Conservation (phyloP, 164 flowering plant species). For the Liriodendron chinense region DNA sequence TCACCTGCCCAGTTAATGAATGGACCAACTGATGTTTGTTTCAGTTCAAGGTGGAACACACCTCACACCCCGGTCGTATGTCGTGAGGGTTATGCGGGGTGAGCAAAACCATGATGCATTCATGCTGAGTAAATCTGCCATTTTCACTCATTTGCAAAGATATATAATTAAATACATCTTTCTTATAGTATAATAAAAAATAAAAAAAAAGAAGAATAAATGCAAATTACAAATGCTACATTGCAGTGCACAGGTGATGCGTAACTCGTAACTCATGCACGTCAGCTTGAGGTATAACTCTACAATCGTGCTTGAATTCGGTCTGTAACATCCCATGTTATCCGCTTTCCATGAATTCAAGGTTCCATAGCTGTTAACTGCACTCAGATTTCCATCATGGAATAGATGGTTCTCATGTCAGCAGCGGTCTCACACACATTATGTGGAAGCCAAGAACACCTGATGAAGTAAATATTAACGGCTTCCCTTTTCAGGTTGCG, state of each 20-base stretch:
- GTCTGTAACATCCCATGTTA: background rate
- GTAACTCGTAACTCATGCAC: too few relatives aligned
- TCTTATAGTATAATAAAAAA: background rate
- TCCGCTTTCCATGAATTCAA: background rate
- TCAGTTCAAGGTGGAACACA: too few relatives aligned
- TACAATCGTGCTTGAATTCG: background rate
- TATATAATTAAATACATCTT: background rate
- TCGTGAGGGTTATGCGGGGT: too few relatives aligned
- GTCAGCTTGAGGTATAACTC: background rate
- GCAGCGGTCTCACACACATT: background rate
- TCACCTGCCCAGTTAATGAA: background rate
- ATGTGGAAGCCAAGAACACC: background rate
- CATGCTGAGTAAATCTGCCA: background rate
- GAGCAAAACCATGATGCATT: background rate
- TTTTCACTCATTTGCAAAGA: slow-evolving; percentile 2
- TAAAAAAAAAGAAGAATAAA: background rate
- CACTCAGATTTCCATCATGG: background rate
- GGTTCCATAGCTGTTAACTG: background rate
- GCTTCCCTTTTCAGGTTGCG: slow-evolving; percentile 18
- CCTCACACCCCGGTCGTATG: too few relatives aligned
- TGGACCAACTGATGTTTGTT: background rate
- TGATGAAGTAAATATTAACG: background rate
- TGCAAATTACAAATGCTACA: background rate
- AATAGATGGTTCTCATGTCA: background rate
- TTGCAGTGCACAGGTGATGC: background rate